Conservation (phyloP, 2,329 filamentous ascomycete genomes). For the Talaromyces sp. region DNA sequence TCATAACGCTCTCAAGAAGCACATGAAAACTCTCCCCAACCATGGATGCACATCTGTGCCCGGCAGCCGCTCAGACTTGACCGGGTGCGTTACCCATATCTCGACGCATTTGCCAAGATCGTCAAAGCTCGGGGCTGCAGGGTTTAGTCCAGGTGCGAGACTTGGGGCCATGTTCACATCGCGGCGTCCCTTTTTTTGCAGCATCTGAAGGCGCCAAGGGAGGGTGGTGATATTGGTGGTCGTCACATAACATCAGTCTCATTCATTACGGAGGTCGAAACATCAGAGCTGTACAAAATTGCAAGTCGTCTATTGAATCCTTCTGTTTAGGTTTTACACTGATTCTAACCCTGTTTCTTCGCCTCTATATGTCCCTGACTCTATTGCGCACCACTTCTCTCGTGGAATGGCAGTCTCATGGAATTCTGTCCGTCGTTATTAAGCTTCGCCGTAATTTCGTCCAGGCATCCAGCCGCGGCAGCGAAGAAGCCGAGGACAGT, state of each 20-base stretch:
- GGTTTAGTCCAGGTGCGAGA: not conserved
- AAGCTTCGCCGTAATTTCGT: constrained; percentile 32
- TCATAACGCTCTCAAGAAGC: no score
- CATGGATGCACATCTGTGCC: not conserved
- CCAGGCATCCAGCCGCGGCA: constrained; percentile 66
- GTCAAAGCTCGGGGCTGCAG: not conserved
- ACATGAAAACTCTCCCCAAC: not conserved
- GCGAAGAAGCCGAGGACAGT: constrained; percentile 9
- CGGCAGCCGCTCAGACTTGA: not conserved
- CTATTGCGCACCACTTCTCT: not conserved
- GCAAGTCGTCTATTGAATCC: not conserved
- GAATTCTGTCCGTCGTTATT: constrained; percentile 3
- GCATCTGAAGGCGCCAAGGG: not conserved
- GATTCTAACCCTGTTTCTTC: not conserved
- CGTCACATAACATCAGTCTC: not conserved
- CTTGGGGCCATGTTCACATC: not conserved
- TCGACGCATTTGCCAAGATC: not conserved
- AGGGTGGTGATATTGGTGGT: not conserved
- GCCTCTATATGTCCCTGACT: not conserved
- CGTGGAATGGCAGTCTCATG: not conserved
- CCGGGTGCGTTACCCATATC: not conserved
- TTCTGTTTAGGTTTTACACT: not conserved
- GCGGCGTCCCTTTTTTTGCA: not conserved
- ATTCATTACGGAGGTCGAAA: no score
- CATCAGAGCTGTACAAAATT: not conserved